Evolutionary conservation across 176 grass and related monocot genomes (phyloP).

Genomic region (Hordeum vulgare): MorexV3_pseudomolecules_assembly NC_058524.1:548111840-548112339

Average conservation of each 20-base stretch:
- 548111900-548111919: not conserved
- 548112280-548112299: not conserved
- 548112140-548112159: too few relatives aligned
- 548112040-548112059: too few relatives aligned
- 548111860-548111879: not conserved
- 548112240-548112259: constrained; percentile 67
- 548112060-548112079: too few relatives aligned
- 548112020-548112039: too few relatives aligned
- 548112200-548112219: not conserved
- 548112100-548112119: too few relatives aligned
- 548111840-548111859: not conserved
- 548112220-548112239: constrained; percentile 60
- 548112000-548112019: too few relatives aligned
- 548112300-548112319: not conserved
- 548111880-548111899: too few relatives aligned
- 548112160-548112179: too few relatives aligned
- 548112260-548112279: constrained; percentile 50
- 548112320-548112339: not conserved
- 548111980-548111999: not conserved
- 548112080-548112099: too few relatives aligned
- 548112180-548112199: not conserved
- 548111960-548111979: not conserved
- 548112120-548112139: not conserved
- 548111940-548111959: not conserved
- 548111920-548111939: not conserved